Evolutionary conservation across 306 rosid species (phyloP).

Genomic region (Castanopsis chinensis): DNA sequence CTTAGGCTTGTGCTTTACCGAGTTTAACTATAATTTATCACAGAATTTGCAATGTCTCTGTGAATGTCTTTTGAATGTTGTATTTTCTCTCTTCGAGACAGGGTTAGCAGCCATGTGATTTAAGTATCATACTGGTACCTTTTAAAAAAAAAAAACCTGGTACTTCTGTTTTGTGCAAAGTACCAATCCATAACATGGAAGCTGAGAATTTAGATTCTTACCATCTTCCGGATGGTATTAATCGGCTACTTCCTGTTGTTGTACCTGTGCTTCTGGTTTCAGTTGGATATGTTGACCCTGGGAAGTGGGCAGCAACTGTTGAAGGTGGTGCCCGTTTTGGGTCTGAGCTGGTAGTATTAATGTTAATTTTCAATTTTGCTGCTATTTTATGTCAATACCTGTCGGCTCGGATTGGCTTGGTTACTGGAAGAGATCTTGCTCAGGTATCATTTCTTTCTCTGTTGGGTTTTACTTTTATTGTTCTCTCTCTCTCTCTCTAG

Average conservation of each 20-base stretch:
- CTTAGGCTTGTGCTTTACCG: slow-evolving; percentile 12
- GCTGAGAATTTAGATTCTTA: slow-evolving; percentile 29
- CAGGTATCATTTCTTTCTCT: slow-evolving; percentile 55
- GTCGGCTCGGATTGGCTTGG: slow-evolving; percentile 81
- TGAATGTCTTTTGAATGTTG: slow-evolving; percentile 18
- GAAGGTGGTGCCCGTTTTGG: slow-evolving; percentile 94
- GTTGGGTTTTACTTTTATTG: neutral
- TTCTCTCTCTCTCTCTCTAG: neutral
- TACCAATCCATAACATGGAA: slow-evolving; percentile 50
- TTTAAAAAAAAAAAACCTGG: neutral
- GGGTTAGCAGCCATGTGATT: slow-evolving; percentile 9
- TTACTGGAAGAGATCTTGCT: slow-evolving; percentile 85
- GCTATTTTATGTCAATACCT: slow-evolving; percentile 87
- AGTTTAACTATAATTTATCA: slow-evolving; percentile 13
- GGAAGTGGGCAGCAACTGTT: slow-evolving; percentile 84
- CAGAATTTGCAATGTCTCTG: slow-evolving; percentile 12
- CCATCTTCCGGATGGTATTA: slow-evolving; percentile 33
- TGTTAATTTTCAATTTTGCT: slow-evolving; percentile 75
- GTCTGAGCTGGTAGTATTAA: slow-evolving; percentile 59
- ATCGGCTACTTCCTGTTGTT: slow-evolving; percentile 57
- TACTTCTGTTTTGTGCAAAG: slow-evolving; percentile 24
- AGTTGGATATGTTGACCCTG: slow-evolving; percentile 90
- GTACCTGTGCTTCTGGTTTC: slow-evolving; percentile 74
- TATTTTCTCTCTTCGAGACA: slow-evolving; percentile 12
- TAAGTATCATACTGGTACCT: slow-evolving; percentile 12